phyloP scores from a whole-genome alignment of 176 grass and related monocot genomes.

The Carex pumila region DNA sequence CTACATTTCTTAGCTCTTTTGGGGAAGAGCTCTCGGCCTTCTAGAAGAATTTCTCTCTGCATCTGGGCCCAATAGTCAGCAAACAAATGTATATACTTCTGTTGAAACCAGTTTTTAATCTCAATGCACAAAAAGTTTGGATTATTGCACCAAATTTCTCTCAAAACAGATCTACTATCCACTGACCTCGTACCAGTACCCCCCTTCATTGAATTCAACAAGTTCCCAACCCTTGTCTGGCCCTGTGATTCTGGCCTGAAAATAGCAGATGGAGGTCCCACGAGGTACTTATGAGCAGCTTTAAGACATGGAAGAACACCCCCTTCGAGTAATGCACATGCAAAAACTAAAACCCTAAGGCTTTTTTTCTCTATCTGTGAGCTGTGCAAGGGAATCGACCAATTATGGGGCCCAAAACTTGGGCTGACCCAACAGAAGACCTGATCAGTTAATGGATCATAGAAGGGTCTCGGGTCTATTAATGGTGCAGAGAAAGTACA shows the following conservation, averaged over 20 bases:
- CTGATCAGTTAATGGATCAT: slow-evolving; percentile 54
- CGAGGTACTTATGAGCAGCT: slow-evolving; percentile 47
- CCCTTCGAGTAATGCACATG: slow-evolving; percentile 78
- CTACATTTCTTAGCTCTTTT: slow-evolving; percentile 37
- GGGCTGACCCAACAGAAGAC: slow-evolving; percentile 78
- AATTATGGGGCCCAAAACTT: slow-evolving; percentile 69
- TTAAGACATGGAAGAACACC: slow-evolving; percentile 75
- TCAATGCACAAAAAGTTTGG: slow-evolving; percentile 27
- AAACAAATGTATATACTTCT: slow-evolving; percentile 19
- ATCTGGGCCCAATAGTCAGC: slow-evolving; percentile 27
- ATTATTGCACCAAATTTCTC: slow-evolving; percentile 30
- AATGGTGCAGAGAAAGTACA: slow-evolving; percentile 84
- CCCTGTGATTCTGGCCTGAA: slow-evolving; percentile 30
- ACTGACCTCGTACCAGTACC: slow-evolving; percentile 1
- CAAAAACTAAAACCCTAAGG: slow-evolving; percentile 56
- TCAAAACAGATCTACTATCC: slow-evolving; percentile 31
- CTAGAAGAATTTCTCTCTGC: slow-evolving; percentile 32
- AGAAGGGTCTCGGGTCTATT: slow-evolving; percentile 74
- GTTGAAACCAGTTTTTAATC: slow-evolving; percentile 40
- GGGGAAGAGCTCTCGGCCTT: slow-evolving; percentile 32
- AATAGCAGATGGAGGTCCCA: slow-evolving; percentile 44
- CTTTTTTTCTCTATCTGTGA: slow-evolving; percentile 49
- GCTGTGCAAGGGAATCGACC: slow-evolving; percentile 61
- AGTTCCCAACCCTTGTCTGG: slow-evolving; percentile 44
- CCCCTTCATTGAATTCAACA: slow-evolving; percentile 35